phyloP scores from a whole-genome alignment of 768 basidiomycete species.

The Rhodotorula diobovata region DNA sequence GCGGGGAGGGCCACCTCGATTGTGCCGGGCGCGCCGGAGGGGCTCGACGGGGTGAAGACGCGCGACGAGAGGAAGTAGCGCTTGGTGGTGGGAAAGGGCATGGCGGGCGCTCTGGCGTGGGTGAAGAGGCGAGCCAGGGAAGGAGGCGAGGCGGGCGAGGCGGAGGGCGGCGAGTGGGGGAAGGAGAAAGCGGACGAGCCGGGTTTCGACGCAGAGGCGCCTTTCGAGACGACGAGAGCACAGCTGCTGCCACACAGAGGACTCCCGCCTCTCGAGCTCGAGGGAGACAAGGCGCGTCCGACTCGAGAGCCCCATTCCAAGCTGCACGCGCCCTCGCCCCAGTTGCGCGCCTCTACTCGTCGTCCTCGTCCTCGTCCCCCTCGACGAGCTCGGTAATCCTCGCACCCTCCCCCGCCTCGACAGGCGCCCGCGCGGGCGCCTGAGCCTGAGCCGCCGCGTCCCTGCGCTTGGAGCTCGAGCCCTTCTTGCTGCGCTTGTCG shows the following conservation, averaged over 20 bases:
- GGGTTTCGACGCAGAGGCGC: too few species aligned
- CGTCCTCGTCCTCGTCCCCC: slow-evolving; percentile 3
- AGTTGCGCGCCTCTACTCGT: not conserved
- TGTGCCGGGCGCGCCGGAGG: slow-evolving; percentile 57
- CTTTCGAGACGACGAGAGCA: too few species aligned
- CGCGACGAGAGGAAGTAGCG: not conserved
- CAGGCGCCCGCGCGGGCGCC: not conserved
- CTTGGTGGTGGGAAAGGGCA: too few species aligned
- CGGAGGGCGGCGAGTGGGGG: not conserved
- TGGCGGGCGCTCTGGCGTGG: not conserved
- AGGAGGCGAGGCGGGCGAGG: not conserved
- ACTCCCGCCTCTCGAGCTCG: too few species aligned
- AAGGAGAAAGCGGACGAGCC: not conserved
- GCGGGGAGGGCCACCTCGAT: slow-evolving; percentile 57
- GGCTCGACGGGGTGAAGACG: not conserved
- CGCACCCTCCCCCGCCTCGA: too few species aligned
- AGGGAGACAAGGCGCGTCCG: not conserved
- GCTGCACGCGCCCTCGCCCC: too few species aligned
- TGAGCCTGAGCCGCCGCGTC: not conserved
- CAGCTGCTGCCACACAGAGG: too few species aligned
- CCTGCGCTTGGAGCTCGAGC: slow-evolving; percentile 1
- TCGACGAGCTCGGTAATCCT: not conserved
- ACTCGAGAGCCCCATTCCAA: too few species aligned
- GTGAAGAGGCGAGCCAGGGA: not conserved
- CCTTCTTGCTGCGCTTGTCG: not conserved